Percentiles rank a stretch among this genome's conserved stretches.
These are phyloP conservation scores for Nicotiana rustica DNA, from an alignment of 305 asterid genomes.

Conservation along the genomic window DNA sequence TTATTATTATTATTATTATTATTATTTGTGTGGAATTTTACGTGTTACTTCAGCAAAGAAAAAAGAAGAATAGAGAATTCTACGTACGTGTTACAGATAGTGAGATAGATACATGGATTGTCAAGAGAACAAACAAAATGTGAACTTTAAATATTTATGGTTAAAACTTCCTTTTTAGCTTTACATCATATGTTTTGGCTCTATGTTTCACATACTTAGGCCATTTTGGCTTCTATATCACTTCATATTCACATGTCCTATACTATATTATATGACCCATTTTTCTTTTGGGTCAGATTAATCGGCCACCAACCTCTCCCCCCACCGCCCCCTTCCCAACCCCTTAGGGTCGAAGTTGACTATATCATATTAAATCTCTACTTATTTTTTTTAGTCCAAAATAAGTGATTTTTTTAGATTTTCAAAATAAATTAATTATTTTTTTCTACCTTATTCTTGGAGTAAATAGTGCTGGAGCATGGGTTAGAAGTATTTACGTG, in stretches of 20 bases:
- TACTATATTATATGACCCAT: neutral
- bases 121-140: neutral
- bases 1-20: neutral
- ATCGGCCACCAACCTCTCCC: conserved; percentile 3
- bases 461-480: no score
- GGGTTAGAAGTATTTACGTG: no score
- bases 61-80: no score
- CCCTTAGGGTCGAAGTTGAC: neutral
- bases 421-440: no score
- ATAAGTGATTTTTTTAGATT: no score
- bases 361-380: no score
- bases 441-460: no score
- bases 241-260: neutral
- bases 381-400: no score
- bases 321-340: neutral
- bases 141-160: neutral
- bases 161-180: neutral
- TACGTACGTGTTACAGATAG: no score
- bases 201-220: conserved; percentile 14
- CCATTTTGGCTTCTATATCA: neutral
- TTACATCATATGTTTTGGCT: conserved; percentile 23
- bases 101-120: neutral
- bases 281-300: conserved; percentile 7
- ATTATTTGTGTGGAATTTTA: neutral
- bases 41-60: neutral